A percentile compares a stretch with the other conserved stretches of the same genome.
Evolutionary conservation across 1,284 basidiomycete species (phyloP).

Genomic region (Coriolopsis trogii): DNA sequence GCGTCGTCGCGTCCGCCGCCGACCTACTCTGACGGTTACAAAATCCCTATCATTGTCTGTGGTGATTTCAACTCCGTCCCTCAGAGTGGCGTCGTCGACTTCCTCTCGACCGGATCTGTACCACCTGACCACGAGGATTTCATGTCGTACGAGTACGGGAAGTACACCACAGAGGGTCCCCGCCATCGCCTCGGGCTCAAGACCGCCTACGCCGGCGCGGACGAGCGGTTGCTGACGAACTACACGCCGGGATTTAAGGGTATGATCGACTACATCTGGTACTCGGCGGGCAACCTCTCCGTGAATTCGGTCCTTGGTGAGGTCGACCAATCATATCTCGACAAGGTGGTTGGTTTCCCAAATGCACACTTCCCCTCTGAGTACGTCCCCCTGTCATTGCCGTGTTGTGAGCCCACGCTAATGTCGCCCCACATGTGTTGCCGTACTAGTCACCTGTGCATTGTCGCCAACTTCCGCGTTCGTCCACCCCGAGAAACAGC

Average conservation of each 20-base stretch:
- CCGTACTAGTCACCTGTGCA: conserved; percentile 60
- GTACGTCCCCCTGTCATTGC: conserved; percentile 53
- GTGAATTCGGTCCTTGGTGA: conserved; percentile 89
- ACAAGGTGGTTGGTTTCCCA: conserved; percentile 95
- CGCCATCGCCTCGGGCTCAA: conserved; percentile 82
- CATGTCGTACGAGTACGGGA: conserved; percentile 89
- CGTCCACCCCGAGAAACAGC: conserved; percentile 60
- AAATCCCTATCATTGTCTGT: conserved; percentile 91
- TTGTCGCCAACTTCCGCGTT: conserved; percentile 73
- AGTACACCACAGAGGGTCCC: conserved; percentile 90
- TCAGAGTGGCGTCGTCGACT: conserved; percentile 91
- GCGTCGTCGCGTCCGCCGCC: conserved; percentile 57
- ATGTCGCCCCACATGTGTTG: conserved; percentile 20
- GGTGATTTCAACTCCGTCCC: conserved; percentile 96
- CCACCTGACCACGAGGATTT: conserved; percentile 89
- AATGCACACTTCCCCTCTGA: conserved; percentile 96
- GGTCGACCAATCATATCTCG: conserved; percentile 85
- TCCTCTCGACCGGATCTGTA: conserved; percentile 75
- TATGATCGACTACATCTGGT: conserved; percentile 95
- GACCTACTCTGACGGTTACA: conserved; percentile 77
- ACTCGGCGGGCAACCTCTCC: conserved; percentile 77
- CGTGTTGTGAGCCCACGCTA: conserved; percentile 22
- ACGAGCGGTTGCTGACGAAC: conserved; percentile 87
- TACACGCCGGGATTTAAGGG: conserved; percentile 86
- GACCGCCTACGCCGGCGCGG: conserved; percentile 76